Evolutionary conservation across 2,329 filamentous ascomycete genomes (phyloP).

Genomic region (Botryosphaeria dothidea): DNA sequence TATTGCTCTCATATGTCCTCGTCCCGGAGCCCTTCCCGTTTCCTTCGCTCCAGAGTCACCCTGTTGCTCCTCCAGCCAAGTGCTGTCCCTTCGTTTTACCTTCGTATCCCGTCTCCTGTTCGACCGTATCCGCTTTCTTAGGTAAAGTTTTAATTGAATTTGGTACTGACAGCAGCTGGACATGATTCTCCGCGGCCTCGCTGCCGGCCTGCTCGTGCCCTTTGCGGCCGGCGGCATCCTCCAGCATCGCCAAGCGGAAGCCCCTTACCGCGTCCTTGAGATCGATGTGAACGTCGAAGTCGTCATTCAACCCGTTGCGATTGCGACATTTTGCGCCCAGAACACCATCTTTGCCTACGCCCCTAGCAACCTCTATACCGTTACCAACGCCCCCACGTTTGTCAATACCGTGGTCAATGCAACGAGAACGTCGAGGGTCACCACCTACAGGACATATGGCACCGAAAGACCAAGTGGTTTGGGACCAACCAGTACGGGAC

Average conservation of each 20-base stretch:
- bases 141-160: not conserved
- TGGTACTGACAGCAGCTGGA: not conserved
- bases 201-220: not conserved
- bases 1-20: not conserved
- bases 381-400: not conserved
- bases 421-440: not conserved
- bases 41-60: not conserved
- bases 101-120: not conserved
- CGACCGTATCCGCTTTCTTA: not conserved
- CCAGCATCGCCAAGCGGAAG: not conserved
- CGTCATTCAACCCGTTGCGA: not conserved
- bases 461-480: not conserved
- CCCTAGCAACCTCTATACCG: not conserved
- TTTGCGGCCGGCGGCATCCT: not conserved
- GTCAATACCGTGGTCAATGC: not conserved
- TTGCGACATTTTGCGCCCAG: not conserved
- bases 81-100: not conserved
- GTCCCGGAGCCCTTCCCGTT: not conserved
- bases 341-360: not conserved
- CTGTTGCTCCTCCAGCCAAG: not conserved
- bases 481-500: not conserved
- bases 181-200: not conserved
- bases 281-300: not conserved
- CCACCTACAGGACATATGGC: not conserved
- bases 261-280: not conserved